A percentile compares a stretch with the other conserved stretches of the same genome.
Conservation (phyloP, 1,284 basidiomycete species). For the Caloboletus firmus region DNA sequence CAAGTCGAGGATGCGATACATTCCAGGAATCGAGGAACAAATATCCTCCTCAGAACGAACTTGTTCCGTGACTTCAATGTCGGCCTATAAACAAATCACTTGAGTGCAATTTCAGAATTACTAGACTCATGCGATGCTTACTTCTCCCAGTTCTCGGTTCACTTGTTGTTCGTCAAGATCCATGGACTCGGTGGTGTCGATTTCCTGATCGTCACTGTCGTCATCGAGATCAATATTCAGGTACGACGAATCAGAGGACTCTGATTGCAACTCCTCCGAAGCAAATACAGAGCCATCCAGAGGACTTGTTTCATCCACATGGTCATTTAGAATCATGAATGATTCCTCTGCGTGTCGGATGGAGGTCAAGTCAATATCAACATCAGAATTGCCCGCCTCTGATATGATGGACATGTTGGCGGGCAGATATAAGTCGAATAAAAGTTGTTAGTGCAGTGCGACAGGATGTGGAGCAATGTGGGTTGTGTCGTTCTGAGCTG, state of each 20-base stretch:
- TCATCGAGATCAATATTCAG: conserved; percentile 15
- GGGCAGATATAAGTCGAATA: neutral
- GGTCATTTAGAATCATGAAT: conserved; percentile 10
- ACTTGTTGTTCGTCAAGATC: conserved; percentile 13
- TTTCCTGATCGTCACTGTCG: conserved; percentile 20
- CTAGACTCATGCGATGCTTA: neutral
- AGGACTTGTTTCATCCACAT: conserved; percentile 1
- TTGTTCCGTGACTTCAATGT: conserved; percentile 10
- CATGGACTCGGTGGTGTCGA: conserved; percentile 15
- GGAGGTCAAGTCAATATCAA: conserved; percentile 13
- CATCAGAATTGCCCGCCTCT: conserved; percentile 14
- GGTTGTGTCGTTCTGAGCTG: neutral
- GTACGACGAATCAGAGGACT: conserved; percentile 24
- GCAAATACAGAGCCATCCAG: neutral
- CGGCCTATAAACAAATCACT: conserved; percentile 11
- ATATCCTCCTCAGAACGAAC: conserved; percentile 26
- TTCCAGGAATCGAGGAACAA: conserved; percentile 37
- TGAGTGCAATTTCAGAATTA: neutral
- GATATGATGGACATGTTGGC: conserved; percentile 18
- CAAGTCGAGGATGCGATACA: conserved; percentile 58
- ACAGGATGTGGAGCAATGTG: neutral
- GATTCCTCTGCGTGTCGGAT: conserved; percentile 11
- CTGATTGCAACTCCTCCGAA: conserved; percentile 18
- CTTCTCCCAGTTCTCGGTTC: conserved; percentile 19
- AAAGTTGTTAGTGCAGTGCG: neutral